Evolutionary conservation across 129 eudicot genomes (phyloP), one percentile per base, ranked within the genome.

Genomic region (Saposhnikovia divaricata): DNA sequence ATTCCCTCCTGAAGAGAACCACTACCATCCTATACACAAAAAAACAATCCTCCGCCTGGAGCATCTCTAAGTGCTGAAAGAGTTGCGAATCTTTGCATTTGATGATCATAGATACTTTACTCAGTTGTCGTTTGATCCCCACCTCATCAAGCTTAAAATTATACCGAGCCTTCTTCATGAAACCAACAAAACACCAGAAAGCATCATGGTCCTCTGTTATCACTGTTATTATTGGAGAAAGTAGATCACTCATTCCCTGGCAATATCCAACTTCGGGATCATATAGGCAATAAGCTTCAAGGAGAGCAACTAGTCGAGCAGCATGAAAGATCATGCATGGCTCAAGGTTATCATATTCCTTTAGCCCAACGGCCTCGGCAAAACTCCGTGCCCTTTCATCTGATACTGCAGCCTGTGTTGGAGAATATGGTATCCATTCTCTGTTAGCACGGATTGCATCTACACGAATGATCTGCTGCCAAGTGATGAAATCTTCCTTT

Each of bases 241-340:
- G 90, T 40, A 93, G 75, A 86, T 93, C 98, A 77, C 98, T 93
- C 98, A 93, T 93, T 73, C 98, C 98, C 79, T 93, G 98, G 87
- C 98, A 93, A 80, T 93, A 93, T 42, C 98, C 98, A 5, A 90
- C 86, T 85, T 93, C 96, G 1, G 92, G 90, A 82, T 93, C 98
- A 48, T 89, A 85, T 34, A 90, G 78, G 1, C 93, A 93, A 66
- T 93, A 93, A 38, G 98, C 98, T 79, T 93, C 98, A 31, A 93
- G 96, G 80, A 93, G 82, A 61, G 98, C 93, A 59, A 93, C 98
- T 34, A 93, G 84, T 21, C 98, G 91, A 21, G 98, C 86, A 25
- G 98, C 98, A 66, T 93, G 98, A 86, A 87, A 90, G 84, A 93
- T 87, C 76, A 87, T 86, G 77, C 81, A 81, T 19, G 98, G 83